Percentiles rank a stretch among this genome's conserved stretches.
phyloP scores from a whole-genome alignment of 2,329 filamentous ascomycete genomes.

The Colletotrichum sp. region DNA sequence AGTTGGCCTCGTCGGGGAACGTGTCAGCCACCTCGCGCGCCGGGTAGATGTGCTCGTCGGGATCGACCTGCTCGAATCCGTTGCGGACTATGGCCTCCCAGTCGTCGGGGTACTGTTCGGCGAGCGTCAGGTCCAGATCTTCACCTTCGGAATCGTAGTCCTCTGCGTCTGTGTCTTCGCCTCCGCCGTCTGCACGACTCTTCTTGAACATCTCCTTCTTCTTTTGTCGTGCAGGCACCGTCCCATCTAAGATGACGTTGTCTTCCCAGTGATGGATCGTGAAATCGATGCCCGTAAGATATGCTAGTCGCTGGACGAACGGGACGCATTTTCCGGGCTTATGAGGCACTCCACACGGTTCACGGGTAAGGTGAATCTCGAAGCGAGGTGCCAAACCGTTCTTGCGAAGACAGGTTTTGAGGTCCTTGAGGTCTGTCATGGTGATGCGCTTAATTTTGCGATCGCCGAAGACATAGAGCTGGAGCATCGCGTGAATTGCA shows the following conservation, averaged over 20 bases:
- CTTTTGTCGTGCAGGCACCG: background rate
- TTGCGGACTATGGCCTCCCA: background rate
- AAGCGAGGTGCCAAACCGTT: rapidly evolving
- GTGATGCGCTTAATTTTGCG: background rate
- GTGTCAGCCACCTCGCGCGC: background rate
- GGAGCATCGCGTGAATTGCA: conserved; percentile 32
- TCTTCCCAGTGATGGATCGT: conserved; percentile 1
- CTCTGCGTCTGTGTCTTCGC: background rate
- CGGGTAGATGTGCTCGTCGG: background rate
- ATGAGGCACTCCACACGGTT: background rate
- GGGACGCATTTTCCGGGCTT: background rate
- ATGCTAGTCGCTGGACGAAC: background rate
- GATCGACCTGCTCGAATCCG: background rate
- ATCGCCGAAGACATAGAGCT: background rate
- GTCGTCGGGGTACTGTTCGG: background rate
- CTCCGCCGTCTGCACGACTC: background rate
- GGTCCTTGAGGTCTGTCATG: background rate
- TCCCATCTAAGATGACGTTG: background rate
- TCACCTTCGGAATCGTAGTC: background rate
- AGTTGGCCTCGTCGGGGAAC: background rate
- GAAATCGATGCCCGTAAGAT: background rate
- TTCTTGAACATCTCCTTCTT: background rate
- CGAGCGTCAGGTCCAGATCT: background rate
- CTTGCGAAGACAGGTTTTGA: background rate
- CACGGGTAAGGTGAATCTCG: background rate